phyloP scores from a whole-genome alignment of 768 basidiomycete species.

The Tricholoma hemisulphureum region DNA sequence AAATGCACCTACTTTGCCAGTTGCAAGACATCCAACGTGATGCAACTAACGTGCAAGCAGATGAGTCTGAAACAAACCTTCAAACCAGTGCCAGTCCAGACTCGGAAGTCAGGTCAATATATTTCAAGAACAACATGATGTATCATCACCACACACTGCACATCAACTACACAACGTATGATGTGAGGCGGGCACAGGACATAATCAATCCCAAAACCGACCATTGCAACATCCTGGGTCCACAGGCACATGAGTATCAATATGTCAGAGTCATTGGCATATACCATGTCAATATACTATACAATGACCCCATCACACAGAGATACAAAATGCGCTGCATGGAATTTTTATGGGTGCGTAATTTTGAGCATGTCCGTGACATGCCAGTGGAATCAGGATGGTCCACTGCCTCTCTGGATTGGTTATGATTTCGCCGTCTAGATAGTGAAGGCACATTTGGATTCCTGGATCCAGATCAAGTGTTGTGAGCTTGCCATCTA shows the following conservation, averaged over 20 bases:
- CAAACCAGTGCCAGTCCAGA: too few species aligned
- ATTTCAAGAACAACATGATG: not conserved
- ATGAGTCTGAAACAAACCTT: too few species aligned
- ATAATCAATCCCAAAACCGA: not conserved
- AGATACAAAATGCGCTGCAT: not conserved
- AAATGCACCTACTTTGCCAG: not conserved
- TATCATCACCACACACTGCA: not conserved
- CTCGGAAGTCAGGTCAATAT: not conserved
- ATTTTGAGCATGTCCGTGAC: not conserved
- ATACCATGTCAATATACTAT: not conserved
- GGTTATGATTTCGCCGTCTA: not conserved
- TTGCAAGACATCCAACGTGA: not conserved
- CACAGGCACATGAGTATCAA: not conserved
- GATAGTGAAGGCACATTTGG: slow-evolving; percentile 7
- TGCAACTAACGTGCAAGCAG: too few species aligned
- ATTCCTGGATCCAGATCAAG: slow-evolving; percentile 16
- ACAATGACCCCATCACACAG: not conserved
- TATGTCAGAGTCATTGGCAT: not conserved
- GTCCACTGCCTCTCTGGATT: not conserved
- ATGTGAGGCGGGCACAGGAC: not conserved
- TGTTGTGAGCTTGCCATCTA: slow-evolving; percentile 14
- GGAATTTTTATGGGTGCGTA: not conserved
- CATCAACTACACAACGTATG: too few species aligned
- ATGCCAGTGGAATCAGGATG: not conserved
- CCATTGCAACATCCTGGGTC: not conserved